Conservation (phyloP, 169 alveolate genomes). For the Plasmodium berghei region DNA sequence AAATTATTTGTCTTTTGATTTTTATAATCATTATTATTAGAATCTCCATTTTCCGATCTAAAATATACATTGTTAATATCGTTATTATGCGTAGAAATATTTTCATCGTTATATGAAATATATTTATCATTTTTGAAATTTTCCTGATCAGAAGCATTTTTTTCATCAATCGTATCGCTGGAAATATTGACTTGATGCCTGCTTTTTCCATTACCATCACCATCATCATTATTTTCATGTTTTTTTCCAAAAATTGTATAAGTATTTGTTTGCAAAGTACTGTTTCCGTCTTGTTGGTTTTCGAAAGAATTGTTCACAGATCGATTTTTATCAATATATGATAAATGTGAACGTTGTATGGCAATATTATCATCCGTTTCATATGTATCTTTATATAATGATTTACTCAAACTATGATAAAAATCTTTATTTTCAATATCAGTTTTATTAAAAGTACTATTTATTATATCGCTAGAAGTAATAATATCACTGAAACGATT, state of each 20-base stretch:
- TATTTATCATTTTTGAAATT: background rate
- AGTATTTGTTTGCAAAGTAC: background rate
- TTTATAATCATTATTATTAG: background rate
- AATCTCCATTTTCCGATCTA: background rate
- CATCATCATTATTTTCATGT: background rate
- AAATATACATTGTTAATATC: background rate
- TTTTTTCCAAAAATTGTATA: background rate
- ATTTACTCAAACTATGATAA: conserved; percentile 9
- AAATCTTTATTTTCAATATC: conserved; percentile 1
- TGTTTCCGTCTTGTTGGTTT: background rate
- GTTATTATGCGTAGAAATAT: background rate
- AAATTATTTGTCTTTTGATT: background rate
- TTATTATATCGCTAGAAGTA: conserved; percentile 2
- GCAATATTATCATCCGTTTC: background rate
- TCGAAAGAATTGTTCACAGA: conserved; percentile 13
- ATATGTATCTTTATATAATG: conserved; percentile 1
- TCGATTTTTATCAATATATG: conserved; percentile 1
- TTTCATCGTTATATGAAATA: background rate
- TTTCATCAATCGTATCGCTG: background rate
- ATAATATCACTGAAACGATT: conserved; percentile 1
- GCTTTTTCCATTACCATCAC: background rate
- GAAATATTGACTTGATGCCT: background rate
- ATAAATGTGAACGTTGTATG: background rate
- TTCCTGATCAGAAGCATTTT: background rate
- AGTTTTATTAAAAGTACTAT: background rate